Conservation (phyloP, 148 eudicot species). For the Rhododendron ovatum region DNA sequence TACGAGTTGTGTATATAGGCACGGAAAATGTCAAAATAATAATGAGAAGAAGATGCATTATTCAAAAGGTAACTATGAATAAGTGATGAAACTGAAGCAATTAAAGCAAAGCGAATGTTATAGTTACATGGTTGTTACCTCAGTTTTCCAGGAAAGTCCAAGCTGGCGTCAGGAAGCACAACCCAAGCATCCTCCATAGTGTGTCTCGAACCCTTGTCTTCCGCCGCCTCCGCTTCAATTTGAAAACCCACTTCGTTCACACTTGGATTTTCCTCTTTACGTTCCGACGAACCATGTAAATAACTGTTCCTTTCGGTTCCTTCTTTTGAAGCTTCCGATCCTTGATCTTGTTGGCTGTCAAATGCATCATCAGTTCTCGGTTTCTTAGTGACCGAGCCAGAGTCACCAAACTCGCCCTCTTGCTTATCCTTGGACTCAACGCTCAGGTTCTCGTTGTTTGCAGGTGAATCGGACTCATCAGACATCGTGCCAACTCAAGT, state of each 20-base stretch:
- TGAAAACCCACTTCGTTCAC: slow-evolving; percentile 18
- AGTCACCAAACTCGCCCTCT: slow-evolving; percentile 15
- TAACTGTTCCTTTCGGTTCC: not conserved
- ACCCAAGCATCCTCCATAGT: slow-evolving; percentile 78
- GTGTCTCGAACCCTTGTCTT: slow-evolving; percentile 66
- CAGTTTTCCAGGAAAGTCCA: slow-evolving; percentile 36
- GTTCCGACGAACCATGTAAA: not conserved
- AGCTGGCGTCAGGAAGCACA: slow-evolving; percentile 41
- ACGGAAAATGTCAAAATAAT: not conserved
- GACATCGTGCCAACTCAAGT: slow-evolving; percentile 8
- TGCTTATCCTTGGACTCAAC: slow-evolving; percentile 19
- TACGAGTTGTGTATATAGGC: not conserved
- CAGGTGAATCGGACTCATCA: slow-evolving; percentile 16
- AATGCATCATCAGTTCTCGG: slow-evolving; percentile 9
- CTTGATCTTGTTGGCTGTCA: not conserved
- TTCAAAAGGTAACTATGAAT: not conserved
- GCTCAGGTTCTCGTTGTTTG: not conserved
- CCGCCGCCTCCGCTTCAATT: slow-evolving; percentile 65
- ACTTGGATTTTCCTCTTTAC: not conserved
- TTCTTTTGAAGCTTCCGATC: not conserved
- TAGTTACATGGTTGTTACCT: slow-evolving; percentile 28
- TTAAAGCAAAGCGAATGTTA: not conserved
- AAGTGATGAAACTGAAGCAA: not conserved
- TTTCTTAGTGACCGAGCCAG: slow-evolving; percentile 24
- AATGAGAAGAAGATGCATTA: not conserved